Evolutionary conservation across 495 filamentous ascomycete species (phyloP), one percentile per base, ranked within the genome.

Genomic region (Pyrenopolyporus hunteri): DNA sequence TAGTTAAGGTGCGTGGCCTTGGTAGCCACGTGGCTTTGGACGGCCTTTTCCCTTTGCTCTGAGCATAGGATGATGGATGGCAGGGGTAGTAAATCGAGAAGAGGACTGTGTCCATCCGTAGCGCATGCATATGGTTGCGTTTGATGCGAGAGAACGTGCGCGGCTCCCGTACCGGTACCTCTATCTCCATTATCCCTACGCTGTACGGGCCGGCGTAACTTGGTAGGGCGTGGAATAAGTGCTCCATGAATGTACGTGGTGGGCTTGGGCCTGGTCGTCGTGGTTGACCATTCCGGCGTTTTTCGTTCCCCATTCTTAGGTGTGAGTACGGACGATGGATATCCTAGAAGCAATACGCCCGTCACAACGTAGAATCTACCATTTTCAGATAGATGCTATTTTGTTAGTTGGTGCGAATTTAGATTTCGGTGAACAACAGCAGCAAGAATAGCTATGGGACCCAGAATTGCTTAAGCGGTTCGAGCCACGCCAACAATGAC

Each of bases 1-100:
- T 79, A 5, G 80, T 76, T 51, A 74, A 63, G 4, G 73, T 22
- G 25, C 82, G 68, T 3, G 83, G 80, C 25, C 78, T 65, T 4
- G 79, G 78, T 9, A 87, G 74, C 84, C 82, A 85, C n/a, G 79
- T 77, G 56, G 74, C 70, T 29, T 82, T 72, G 6, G 75, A 76
- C 64, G 76, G 78, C 14, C 59, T 71, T 35, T 68, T 69, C 13
- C 61, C 36, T 5, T 71, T 70, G 13, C 58, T 66, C 10, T 70
- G 57, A 23, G 33, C 45, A 42, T 44, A 33, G 13, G 57, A 44
- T 43, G 63, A 67, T 10, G 73, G 55, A 25, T 76, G 73, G 57
- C 79, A 82, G 2, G 88, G 88, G 63, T 90, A 91, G 69, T 83
- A 90, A 7, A 89, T 70, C 0, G 85, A 76, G 63, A 88, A 87